A percentile compares a stretch with the other conserved stretches of the same genome.
These are phyloP conservation scores for Umbelopsis ramanniana DNA, from an alignment of 192 early-diverging fungal species.

Conservation along the genomic window DNA sequence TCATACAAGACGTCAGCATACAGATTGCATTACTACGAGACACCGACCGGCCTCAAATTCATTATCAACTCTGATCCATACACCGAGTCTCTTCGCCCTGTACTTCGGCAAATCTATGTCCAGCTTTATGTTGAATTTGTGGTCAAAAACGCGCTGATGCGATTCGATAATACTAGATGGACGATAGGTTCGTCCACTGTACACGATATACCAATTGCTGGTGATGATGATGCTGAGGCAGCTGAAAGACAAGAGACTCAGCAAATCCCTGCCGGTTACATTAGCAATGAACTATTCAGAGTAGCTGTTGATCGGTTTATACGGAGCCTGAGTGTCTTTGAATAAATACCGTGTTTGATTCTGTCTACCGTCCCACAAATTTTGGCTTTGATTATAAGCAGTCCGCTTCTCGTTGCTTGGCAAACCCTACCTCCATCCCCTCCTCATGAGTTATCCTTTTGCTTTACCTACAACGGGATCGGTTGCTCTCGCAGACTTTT, in stretches of 20 bases:
- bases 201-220: constrained; percentile 9
- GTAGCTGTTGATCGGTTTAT: constrained; percentile 58
- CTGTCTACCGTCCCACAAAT: not conserved
- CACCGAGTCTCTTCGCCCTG: constrained; percentile 66
- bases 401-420: constrained; percentile 4
- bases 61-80: constrained; percentile 83
- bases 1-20: constrained; percentile 83
- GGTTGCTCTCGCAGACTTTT: constrained; percentile 57
- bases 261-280: constrained; percentile 42
- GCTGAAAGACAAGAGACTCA: not conserved
- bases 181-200: constrained; percentile 22
- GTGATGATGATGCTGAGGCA: not conserved
- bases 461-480: constrained; percentile 59
- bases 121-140: constrained; percentile 95
- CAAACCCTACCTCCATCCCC: not conserved
- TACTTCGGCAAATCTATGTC: constrained; percentile 80
- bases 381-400: not conserved
- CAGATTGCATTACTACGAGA: constrained; percentile 91
- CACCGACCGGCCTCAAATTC: constrained; percentile 86
- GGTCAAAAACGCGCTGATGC: constrained; percentile 83
- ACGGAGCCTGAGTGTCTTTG: constrained; percentile 54
- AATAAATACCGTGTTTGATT: constrained; percentile 30
- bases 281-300: constrained; percentile 59
- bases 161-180: constrained; percentile 55
- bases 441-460: constrained; percentile 54